Percentiles rank a stretch among this genome's conserved stretches.
Conservation (phyloP, 2,329 filamentous ascomycete species). For the Monilinia fructigena region DNA sequence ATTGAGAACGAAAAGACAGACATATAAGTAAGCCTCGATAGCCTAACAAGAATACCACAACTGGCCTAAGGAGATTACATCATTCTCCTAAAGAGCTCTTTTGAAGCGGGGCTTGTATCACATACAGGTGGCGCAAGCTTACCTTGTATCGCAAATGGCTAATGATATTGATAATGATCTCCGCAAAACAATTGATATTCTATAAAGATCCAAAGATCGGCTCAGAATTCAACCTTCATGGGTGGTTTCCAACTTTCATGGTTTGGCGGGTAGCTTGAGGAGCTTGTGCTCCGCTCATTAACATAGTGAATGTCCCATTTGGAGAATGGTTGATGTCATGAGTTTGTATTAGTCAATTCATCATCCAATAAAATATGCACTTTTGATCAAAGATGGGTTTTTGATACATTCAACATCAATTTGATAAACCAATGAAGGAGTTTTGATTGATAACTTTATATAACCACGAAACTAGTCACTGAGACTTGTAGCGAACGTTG, state of each 20-base stretch:
- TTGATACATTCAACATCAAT: background rate
- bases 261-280: background rate
- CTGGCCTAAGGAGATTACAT: background rate
- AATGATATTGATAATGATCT: background rate
- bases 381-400: no score
- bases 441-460: background rate
- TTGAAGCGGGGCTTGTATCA: background rate
- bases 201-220: background rate
- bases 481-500: background rate
- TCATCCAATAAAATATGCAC: background rate
- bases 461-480: no score
- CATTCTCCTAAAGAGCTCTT: background rate
- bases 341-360: background rate
- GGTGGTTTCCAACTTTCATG: background rate
- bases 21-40: background rate
- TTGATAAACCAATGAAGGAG: background rate
- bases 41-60: background rate
- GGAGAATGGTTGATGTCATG: constrained; percentile 1
- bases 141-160: background rate
- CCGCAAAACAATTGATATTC: background rate
- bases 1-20: background rate
- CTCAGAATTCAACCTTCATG: background rate
- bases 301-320: background rate
- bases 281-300: background rate
- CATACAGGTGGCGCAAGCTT: background rate